Percentiles rank a stretch among this genome's conserved stretches.
Conservation (phyloP, 1,139 yeast genomes). For the Trichomonascaceae sp. region DNA sequence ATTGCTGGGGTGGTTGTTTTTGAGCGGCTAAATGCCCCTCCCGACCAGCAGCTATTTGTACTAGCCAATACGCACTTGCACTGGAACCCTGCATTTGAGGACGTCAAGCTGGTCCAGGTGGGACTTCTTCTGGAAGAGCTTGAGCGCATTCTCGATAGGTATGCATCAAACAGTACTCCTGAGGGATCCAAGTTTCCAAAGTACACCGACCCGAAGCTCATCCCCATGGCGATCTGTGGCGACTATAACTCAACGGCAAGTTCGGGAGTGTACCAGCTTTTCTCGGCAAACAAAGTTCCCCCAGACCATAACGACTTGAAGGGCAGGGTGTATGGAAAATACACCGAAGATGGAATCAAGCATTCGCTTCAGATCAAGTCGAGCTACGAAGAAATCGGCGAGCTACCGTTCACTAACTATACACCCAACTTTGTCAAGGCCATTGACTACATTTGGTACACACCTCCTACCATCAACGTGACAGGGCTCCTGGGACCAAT, state of each 20-base stretch:
- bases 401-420: conserved; percentile 85
- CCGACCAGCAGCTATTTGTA: conserved; percentile 43
- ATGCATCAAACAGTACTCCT: conserved; percentile 28
- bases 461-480: conserved; percentile 65
- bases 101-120: conserved; percentile 91
- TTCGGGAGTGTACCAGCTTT: conserved; percentile 85
- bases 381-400: conserved; percentile 74
- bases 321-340: conserved; percentile 82
- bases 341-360: conserved; percentile 78
- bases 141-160: conserved; percentile 46
- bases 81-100: conserved; percentile 96
- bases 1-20: conserved; percentile 73
- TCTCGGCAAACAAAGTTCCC: conserved; percentile 58
- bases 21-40: conserved; percentile 35
- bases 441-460: conserved; percentile 92
- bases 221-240: conserved; percentile 79
- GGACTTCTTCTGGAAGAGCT: conserved; percentile 85
- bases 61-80: conserved; percentile 89
- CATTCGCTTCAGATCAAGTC: conserved; percentile 75
- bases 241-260: conserved; percentile 84
- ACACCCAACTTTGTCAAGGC: conserved; percentile 89
- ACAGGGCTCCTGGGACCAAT: conserved; percentile 78
- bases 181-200: conserved; percentile 23
- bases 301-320: conserved; percentile 66
- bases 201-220: conserved; percentile 44